Evolutionary conservation across 768 basidiomycete species (phyloP).

Genomic region (Inosperma sp.): DNA sequence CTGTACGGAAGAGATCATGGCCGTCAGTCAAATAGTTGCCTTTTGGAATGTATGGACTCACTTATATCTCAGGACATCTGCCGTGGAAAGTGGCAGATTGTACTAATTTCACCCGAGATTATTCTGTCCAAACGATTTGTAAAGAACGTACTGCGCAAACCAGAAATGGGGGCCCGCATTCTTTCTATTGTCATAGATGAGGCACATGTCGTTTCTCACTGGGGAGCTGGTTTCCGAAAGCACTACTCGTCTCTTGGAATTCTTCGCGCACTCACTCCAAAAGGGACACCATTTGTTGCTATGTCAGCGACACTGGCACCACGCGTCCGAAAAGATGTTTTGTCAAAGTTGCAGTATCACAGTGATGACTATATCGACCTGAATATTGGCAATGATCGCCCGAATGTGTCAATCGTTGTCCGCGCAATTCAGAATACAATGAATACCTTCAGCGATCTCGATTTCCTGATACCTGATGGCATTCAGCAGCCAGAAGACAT

Average conservation of each 20-base stretch:
- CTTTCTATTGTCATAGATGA: constrained; percentile 33
- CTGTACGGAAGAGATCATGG: constrained; percentile 22
- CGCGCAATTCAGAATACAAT: constrained; percentile 31
- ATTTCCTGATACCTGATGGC: constrained; percentile 26
- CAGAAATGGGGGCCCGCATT: constrained; percentile 16
- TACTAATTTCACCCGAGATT: constrained; percentile 34
- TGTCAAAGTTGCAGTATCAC: constrained; percentile 25
- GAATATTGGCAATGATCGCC: constrained; percentile 31
- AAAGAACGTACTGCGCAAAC: constrained; percentile 21
- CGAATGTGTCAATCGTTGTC: constrained; percentile 32
- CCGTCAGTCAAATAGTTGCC: constrained; percentile 15
- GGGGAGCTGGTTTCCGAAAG: constrained; percentile 34
- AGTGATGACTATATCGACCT: constrained; percentile 15
- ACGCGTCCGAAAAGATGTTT: constrained; percentile 24
- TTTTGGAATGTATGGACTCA: background rate
- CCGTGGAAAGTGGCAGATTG: constrained; percentile 24
- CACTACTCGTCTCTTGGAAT: constrained; percentile 26
- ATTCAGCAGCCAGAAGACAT: constrained; percentile 17
- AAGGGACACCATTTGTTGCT: constrained; percentile 27
- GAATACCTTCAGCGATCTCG: constrained; percentile 30
- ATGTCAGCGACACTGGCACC: constrained; percentile 32
- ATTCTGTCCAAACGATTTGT: constrained; percentile 26
- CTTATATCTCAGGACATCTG: constrained; percentile 17
- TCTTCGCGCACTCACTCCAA: constrained; percentile 28
- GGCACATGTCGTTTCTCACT: constrained; percentile 35